These are phyloP conservation scores for Plenodomus lindquistii DNA, from an alignment of 2,329 filamentous ascomycete species.

Conservation along the genomic window DNA sequence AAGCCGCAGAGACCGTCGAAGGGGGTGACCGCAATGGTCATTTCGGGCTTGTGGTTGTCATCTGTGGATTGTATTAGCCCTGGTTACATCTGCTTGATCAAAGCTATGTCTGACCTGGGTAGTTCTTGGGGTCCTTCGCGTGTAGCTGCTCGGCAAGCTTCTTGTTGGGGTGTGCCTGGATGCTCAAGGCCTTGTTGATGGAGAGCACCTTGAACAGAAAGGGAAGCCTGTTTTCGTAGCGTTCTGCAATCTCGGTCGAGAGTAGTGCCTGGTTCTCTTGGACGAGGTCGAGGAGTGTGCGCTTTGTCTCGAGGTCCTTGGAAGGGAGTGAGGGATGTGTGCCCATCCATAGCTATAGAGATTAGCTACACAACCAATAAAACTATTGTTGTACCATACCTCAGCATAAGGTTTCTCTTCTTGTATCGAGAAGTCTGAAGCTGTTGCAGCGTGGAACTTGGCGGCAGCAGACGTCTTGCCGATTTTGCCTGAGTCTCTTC, in stretches of 20 bases:
- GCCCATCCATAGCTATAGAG: conserved; percentile 92
- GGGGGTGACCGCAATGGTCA: conserved; percentile 95
- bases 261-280: conserved; percentile 84
- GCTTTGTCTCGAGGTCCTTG: conserved; percentile 81
- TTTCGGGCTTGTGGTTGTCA: conserved; percentile 99
- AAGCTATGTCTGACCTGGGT: conserved; percentile 62
- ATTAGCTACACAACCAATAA: conserved; percentile 22
- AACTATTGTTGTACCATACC: conserved; percentile 51
- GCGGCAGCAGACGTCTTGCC: conserved; percentile 86
- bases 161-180: conserved; percentile 97
- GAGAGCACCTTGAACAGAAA: conserved; percentile 98
- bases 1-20: conserved; percentile 98
- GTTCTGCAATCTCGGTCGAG: conserved; percentile 70
- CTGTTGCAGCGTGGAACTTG: conserved; percentile 84
- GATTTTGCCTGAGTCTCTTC: conserved; percentile 68
- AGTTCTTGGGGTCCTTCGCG: conserved; percentile 84
- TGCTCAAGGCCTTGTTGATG: conserved; percentile 92
- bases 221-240: conserved; percentile 81
- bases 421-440: conserved; percentile 76
- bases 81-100: neutral
- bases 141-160: conserved; percentile 89
- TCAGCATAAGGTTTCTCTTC: conserved; percentile 93
- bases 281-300: conserved; percentile 83
- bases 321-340: conserved; percentile 96
- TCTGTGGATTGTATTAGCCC: conserved; percentile 48